phyloP scores from a whole-genome alignment of 352 stramenopile genomes.

The Phytophthora foliorum region DNA sequence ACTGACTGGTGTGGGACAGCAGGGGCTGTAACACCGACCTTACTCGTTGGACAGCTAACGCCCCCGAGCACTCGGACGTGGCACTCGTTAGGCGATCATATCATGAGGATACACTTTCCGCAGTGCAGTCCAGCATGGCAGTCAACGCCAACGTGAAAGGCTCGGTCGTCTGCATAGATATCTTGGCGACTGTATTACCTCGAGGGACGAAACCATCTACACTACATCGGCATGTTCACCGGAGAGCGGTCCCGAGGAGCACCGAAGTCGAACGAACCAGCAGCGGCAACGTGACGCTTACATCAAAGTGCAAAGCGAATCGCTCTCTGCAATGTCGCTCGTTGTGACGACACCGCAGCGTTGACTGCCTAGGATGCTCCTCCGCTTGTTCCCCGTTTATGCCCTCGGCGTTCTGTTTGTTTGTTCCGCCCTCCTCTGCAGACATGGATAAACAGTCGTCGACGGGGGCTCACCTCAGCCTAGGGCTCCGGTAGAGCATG shows the following conservation, averaged over 20 bases:
- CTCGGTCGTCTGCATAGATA: constrained; percentile 37
- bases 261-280: constrained; percentile 15
- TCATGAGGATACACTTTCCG: constrained; percentile 17
- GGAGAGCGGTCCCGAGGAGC: constrained; percentile 7
- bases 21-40: constrained; percentile 1
- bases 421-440: constrained; percentile 40
- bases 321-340: constrained; percentile 19
- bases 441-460: constrained; percentile 20
- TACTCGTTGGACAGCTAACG: constrained; percentile 42
- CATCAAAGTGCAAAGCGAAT: constrained; percentile 13
- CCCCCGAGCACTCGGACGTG: no score
- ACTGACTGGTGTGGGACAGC: constrained; percentile 36
- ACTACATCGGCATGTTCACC: constrained; percentile 34
- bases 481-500: constrained; percentile 91
- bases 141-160: background rate
- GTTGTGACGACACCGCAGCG: constrained; percentile 18
- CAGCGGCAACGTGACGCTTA: constrained; percentile 16
- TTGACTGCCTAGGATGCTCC: constrained; percentile 15
- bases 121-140: constrained; percentile 7
- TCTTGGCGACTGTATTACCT: constrained; percentile 37
- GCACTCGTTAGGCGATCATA: constrained; percentile 19
- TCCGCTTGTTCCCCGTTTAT: constrained; percentile 25
- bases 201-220: constrained; percentile 25
- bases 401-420: constrained; percentile 21
- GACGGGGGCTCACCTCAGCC: constrained; percentile 28